Evolutionary conservation across 2,329 filamentous ascomycete species (phyloP).

Genomic region (Pyricularia sp.): DNA sequence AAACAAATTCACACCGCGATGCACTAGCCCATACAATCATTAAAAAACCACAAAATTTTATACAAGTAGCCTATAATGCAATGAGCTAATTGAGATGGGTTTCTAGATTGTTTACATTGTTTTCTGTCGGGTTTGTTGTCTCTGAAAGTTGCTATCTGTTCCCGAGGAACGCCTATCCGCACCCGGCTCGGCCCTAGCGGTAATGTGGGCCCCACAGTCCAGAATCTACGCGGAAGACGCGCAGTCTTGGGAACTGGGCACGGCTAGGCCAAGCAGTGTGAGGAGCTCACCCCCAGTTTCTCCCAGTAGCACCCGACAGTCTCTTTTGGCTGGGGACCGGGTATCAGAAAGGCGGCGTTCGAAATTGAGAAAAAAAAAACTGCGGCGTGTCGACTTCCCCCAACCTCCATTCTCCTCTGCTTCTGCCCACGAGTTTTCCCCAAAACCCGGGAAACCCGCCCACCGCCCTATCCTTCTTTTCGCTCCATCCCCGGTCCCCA

Average conservation of each 20-base stretch:
- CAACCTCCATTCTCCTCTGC: slow-evolving; percentile 10
- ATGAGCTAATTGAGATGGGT: neutral
- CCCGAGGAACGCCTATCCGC: neutral
- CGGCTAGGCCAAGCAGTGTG: neutral
- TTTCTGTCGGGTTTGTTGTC: neutral
- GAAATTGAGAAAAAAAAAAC: slow-evolving; percentile 1
- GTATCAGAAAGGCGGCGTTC: neutral
- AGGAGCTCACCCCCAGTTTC: neutral
- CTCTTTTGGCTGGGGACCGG: neutral
- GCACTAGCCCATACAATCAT: neutral
- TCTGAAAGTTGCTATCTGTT: neutral
- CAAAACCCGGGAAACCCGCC: neutral
- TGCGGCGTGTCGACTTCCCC: slow-evolving; percentile 6
- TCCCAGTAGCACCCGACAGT: neutral
- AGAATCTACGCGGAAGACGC: neutral
- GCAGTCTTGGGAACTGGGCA: neutral
- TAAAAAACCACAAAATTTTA: neutral
- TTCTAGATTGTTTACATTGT: neutral
- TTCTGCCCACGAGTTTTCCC: neutral
- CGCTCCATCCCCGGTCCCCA: neutral
- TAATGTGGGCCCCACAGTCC: neutral
- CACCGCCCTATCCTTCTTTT: neutral
- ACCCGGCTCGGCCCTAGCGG: neutral
- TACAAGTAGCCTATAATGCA: neutral
- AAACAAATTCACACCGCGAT: neutral